Evolutionary conservation across 495 filamentous ascomycete genomes (phyloP).

Genomic region (Penicillium verhagenii): DNA sequence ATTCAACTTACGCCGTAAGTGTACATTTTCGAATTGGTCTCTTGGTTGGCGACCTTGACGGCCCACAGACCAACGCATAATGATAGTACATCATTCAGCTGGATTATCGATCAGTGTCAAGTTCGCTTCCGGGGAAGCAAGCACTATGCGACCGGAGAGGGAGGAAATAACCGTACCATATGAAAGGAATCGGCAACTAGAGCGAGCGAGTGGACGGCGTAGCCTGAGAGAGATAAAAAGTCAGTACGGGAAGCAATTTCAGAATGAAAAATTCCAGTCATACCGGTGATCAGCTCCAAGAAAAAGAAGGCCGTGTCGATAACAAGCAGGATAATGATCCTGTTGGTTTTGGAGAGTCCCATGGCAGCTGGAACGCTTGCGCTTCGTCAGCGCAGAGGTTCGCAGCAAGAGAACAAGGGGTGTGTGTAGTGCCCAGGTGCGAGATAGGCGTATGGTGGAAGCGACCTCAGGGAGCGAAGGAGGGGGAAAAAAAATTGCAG

Average conservation of each 20-base stretch:
- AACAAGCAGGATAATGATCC: conserved; percentile 87
- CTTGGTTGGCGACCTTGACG: conserved; percentile 76
- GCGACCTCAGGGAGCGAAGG: neutral
- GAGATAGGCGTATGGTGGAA: too few species aligned
- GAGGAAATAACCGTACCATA: conserved; percentile 73
- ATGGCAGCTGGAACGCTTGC: conserved; percentile 42
- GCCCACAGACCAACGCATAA: conserved; percentile 92
- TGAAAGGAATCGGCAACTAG: conserved; percentile 97
- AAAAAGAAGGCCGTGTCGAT: conserved; percentile 91
- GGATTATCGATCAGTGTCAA: conserved; percentile 11
- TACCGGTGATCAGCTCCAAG: conserved; percentile 77
- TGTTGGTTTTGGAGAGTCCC: conserved; percentile 88
- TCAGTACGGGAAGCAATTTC: conserved; percentile 12
- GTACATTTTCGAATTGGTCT: conserved; percentile 79
- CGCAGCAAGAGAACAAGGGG: neutral
- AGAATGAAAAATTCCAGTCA: conserved; percentile 12
- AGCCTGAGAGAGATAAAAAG: conserved; percentile 46
- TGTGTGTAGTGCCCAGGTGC: too few species aligned
- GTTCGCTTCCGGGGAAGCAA: neutral
- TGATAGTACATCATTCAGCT: conserved; percentile 94
- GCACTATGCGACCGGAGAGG: neutral
- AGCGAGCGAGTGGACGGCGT: conserved; percentile 84
- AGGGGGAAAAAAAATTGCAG: neutral
- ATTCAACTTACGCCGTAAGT: conserved; percentile 78
- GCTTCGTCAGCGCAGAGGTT: neutral